Evolutionary conservation across 2,329 filamentous ascomycete species (phyloP).

Genomic region (Zalaria sp.): DNA sequence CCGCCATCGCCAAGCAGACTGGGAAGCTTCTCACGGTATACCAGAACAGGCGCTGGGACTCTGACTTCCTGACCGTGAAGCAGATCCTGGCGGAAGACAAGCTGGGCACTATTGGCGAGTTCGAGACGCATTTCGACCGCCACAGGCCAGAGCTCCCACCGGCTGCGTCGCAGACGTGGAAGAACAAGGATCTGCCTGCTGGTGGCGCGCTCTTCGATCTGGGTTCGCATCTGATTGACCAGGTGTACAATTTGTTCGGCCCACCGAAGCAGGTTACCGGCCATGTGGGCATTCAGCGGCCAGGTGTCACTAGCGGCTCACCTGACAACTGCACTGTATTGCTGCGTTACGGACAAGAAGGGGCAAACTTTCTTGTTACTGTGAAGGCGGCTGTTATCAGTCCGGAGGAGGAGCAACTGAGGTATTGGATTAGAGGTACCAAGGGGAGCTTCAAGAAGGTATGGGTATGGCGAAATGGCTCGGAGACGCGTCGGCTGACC

Average conservation of each 20-base stretch:
- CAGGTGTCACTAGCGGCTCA: slow-evolving; percentile 36
- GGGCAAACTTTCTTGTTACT: slow-evolving; percentile 47
- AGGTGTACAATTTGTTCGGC: slow-evolving; percentile 57
- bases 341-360: slow-evolving; percentile 41
- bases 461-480: slow-evolving; percentile 13
- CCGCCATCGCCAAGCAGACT: slow-evolving; percentile 21
- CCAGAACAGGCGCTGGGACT: slow-evolving; percentile 58
- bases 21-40: slow-evolving; percentile 32
- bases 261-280: slow-evolving; percentile 52
- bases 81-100: slow-evolving; percentile 44
- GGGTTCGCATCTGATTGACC: slow-evolving; percentile 63
- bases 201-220: slow-evolving; percentile 61
- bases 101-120: slow-evolving; percentile 62
- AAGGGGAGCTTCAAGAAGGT: slow-evolving; percentile 63
- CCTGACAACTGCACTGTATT: slow-evolving; percentile 45
- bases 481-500: background rate
- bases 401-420: slow-evolving; percentile 52
- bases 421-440: slow-evolving; percentile 65
- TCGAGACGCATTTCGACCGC: slow-evolving; percentile 69
- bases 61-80: slow-evolving; percentile 58
- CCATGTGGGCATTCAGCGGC: slow-evolving; percentile 53
- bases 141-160: slow-evolving; percentile 45
- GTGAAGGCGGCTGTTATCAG: slow-evolving; percentile 57
- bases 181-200: slow-evolving; percentile 49
- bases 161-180: slow-evolving; percentile 40